Evolutionary conservation across 768 basidiomycete species (phyloP), one percentile per base, ranked within the genome.

Genomic region (Lactifluus hygrophoroides): DNA sequence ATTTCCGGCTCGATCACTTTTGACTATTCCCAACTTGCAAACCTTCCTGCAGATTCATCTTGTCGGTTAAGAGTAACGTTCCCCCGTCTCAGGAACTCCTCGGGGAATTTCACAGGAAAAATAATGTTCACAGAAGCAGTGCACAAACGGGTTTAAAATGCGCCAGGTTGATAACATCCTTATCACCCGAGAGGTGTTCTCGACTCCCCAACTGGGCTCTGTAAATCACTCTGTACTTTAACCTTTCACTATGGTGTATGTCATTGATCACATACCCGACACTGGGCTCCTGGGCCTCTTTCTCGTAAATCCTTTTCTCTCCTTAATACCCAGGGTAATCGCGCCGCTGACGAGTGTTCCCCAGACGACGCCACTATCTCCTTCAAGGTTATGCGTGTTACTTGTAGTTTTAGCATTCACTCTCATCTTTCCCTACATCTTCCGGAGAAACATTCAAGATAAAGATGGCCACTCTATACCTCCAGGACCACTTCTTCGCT

Each of bases 401-500:
- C 34, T 60, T 45, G 34, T 55, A 32, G 6, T 45, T 32, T 30
- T 61, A 27, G 38, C 45, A 10, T 34, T 51, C 6, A 10, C 42
- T 50, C 37, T 49, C 17, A 19, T 64, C 46, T 42, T 62, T 56
- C 63, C 65, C 32, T 61, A 60, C 28, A 43, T 66, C 51, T 42
- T 66, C 42, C 63, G 66, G 32, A 63, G 57, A 48, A 63, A 54
- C 35, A 7, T 66, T 5, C 38, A 48, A 28, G 66, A 68, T 56
- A 67, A 67, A 44, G 53, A 62, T 28, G 67, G 67, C 21, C 56
- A 67, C n/a, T 45, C 51, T 32, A 64, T 67, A 8, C 67, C 67
- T 11, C 67, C 66, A 27, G 67, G 67, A 5, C 67, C 67, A 21
- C 58, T 58, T 6, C 25, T 64, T 17, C 62, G 63, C 9, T 75